Conservation (phyloP, 306 rosid genomes). For the Sphenostylis stenocarpa region DNA sequence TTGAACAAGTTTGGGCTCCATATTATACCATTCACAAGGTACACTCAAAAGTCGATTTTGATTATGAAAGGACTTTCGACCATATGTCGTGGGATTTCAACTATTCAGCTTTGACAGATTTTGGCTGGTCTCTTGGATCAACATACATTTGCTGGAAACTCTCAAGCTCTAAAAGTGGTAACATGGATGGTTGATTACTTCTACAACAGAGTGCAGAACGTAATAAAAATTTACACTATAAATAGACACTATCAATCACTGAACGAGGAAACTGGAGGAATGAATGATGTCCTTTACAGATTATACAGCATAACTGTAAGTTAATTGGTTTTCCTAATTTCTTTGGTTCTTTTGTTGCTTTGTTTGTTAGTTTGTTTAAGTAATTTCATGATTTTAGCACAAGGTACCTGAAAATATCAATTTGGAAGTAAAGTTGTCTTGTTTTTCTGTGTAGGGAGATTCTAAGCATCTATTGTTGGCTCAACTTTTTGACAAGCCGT, state of each 20-base stretch:
- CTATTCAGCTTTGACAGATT: constrained; percentile 51
- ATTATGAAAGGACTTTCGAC: constrained; percentile 21
- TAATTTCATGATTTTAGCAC: background rate
- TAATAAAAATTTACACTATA: constrained; percentile 51
- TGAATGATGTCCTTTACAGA: constrained; percentile 93
- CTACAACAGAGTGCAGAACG: constrained; percentile 78
- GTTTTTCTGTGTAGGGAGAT: constrained; percentile 52
- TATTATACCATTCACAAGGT: constrained; percentile 99
- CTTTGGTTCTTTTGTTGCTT: constrained; percentile 17
- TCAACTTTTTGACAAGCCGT: constrained; percentile 89
- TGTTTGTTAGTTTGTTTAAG: background rate
- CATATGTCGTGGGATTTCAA: background rate
- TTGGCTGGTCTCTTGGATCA: constrained; percentile 91
- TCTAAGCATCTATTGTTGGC: constrained; percentile 74
- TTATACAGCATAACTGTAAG: constrained; percentile 72
- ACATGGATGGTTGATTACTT: constrained; percentile 90
- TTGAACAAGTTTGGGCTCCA: constrained; percentile 81
- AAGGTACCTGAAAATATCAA: constrained; percentile 11
- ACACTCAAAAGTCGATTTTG: constrained; percentile 17
- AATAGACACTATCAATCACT: constrained; percentile 61
- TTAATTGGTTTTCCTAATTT: constrained; percentile 7
- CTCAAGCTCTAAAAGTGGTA: constrained; percentile 64
- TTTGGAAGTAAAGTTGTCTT: constrained; percentile 16
- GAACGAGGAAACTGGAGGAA: constrained; percentile 94
- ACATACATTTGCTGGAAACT: constrained; percentile 55